A percentile compares a stretch with the other conserved stretches of the same genome.
Evolutionary conservation across 768 basidiomycete species (phyloP).

Genomic region (Russula virescens): DNA sequence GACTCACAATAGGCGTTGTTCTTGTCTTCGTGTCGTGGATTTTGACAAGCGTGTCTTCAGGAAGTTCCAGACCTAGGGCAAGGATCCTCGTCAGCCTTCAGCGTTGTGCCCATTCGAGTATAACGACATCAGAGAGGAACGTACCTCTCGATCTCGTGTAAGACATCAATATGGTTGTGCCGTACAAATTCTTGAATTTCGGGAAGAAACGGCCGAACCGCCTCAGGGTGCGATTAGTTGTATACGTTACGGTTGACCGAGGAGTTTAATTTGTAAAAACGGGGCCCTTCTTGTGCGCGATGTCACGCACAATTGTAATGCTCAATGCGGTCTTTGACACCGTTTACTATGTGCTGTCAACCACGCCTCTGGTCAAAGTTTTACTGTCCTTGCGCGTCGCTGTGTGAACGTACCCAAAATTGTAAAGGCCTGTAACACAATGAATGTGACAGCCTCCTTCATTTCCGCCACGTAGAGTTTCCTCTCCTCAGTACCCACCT

Average conservation of each 20-base stretch:
- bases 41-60: slow-evolving; percentile 45
- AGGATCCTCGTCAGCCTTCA: slow-evolving; percentile 35
- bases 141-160: slow-evolving; percentile 32
- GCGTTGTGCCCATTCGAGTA: neutral
- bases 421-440: slow-evolving; percentile 49
- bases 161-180: slow-evolving; percentile 46
- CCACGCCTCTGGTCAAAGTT: too few species aligned
- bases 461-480: slow-evolving; percentile 28
- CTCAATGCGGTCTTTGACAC: slow-evolving; percentile 58
- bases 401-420: slow-evolving; percentile 40
- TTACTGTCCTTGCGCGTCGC: too few species aligned
- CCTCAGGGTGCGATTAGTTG: slow-evolving; percentile 37
- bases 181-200: slow-evolving; percentile 47
- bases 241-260: slow-evolving; percentile 27
- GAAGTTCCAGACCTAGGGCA: slow-evolving; percentile 48
- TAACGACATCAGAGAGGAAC: neutral
- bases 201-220: slow-evolving; percentile 44
- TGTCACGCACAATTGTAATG: slow-evolving; percentile 47
- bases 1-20: slow-evolving; percentile 19
- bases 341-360: slow-evolving; percentile 51
- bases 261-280: neutral
- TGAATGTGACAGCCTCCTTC: slow-evolving; percentile 41
- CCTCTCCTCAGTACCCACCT: slow-evolving; percentile 33
- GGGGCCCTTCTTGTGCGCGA: slow-evolving; percentile 20
- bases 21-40: slow-evolving; percentile 36